Conservation (phyloP, 805 yeast genomes). For the Starmerella asiatica region DNA sequence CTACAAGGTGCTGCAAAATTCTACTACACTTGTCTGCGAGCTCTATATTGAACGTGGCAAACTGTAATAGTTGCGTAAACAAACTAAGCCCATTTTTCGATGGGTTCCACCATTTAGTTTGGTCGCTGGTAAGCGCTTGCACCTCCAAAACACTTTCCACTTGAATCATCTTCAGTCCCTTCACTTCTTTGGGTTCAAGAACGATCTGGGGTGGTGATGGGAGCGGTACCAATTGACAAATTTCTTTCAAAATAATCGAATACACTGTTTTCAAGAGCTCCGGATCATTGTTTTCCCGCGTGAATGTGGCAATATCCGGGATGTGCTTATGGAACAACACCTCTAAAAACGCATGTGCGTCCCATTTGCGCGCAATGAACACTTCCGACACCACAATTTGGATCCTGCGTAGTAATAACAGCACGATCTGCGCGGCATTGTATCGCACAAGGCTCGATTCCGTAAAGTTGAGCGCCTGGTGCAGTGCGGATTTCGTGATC, state of each 20-base stretch:
- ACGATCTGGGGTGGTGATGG: neutral
- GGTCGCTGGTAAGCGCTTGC: slow-evolving; percentile 40
- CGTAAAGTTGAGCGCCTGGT: slow-evolving; percentile 40
- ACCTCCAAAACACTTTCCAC: slow-evolving; percentile 40
- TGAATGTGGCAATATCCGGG: slow-evolving; percentile 25
- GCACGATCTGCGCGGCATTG: slow-evolving; percentile 46
- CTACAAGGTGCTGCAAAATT: slow-evolving; percentile 38
- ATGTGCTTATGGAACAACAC: slow-evolving; percentile 25
- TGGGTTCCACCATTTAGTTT: slow-evolving; percentile 69
- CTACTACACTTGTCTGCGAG: slow-evolving; percentile 34
- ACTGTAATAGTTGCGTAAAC: slow-evolving; percentile 50
- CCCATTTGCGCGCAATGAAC: slow-evolving; percentile 34
- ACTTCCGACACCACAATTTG: slow-evolving; percentile 27
- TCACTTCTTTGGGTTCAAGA: slow-evolving; percentile 10
- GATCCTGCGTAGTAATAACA: slow-evolving; percentile 43
- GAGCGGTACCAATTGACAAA: slow-evolving; percentile 10
- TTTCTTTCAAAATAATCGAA: slow-evolving; percentile 9
- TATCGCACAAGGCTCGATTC: slow-evolving; percentile 45
- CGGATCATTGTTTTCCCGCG: slow-evolving; percentile 4
- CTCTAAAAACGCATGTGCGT: slow-evolving; percentile 21
- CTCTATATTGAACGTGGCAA: slow-evolving; percentile 31
- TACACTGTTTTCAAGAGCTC: slow-evolving; percentile 12
- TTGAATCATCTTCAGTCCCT: slow-evolving; percentile 20
- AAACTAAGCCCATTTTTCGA: slow-evolving; percentile 38
- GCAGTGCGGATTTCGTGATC: slow-evolving; percentile 42